These are phyloP conservation scores for Rhizopus microsporus DNA, from an alignment of 371 early-diverging fungal species.

Conservation along the genomic window DNA sequence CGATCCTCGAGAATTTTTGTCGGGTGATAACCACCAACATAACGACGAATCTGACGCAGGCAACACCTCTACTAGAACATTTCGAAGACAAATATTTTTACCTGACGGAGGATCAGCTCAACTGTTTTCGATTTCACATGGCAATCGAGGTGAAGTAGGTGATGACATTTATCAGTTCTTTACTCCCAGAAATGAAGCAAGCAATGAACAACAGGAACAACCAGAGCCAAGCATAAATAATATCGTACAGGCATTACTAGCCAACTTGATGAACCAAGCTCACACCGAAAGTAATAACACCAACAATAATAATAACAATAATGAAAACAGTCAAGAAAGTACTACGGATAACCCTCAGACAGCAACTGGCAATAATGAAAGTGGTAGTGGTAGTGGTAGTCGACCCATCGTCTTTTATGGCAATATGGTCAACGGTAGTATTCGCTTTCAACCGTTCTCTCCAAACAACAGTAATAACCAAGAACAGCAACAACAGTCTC, in stretches of 20 bases:
- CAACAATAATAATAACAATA: neutral
- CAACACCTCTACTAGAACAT: neutral
- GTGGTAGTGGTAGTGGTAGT: neutral
- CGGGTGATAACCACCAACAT: constrained; percentile 13
- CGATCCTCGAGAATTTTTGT: constrained; percentile 45
- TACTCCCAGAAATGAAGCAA: constrained; percentile 9
- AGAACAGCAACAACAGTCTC: constrained; percentile 2
- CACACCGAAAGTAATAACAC: neutral
- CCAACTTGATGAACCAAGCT: neutral
- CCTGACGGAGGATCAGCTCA: constrained; percentile 16
- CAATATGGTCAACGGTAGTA: constrained; percentile 34
- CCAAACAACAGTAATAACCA: neutral
- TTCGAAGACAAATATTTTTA: neutral
- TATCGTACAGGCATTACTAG: neutral
- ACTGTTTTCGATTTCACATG: constrained; percentile 11
- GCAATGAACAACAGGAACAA: neutral
- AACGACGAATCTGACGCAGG: neutral
- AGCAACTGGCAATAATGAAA: neutral
- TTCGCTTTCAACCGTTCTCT: constrained; percentile 30
- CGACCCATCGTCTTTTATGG: constrained; percentile 35
- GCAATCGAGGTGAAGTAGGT: constrained; percentile 17
- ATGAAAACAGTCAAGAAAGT: neutral
- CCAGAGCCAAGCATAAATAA: neutral
- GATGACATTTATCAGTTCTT: constrained; percentile 35
- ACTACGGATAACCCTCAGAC: neutral